phyloP scores from a whole-genome alignment of 495 filamentous ascomycete genomes.

The Symbiotaphrina buchneri region DNA sequence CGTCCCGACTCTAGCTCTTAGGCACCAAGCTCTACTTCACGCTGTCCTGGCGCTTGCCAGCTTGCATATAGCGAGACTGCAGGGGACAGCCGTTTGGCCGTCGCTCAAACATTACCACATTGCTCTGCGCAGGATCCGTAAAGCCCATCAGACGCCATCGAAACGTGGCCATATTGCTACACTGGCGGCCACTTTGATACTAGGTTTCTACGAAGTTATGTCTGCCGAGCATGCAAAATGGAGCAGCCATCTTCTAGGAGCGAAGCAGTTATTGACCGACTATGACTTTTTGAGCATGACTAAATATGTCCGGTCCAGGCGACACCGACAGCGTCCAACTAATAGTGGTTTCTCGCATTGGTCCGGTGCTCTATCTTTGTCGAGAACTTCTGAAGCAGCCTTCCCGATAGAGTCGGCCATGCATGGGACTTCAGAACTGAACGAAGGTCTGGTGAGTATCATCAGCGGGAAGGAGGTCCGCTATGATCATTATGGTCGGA shows the following conservation, averaged over 20 bases:
- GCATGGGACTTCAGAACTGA: neutral
- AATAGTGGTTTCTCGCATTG: too few species aligned
- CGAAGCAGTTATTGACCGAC: conserved; percentile 62
- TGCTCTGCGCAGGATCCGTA: conserved; percentile 52
- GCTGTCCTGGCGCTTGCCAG: conserved; percentile 77
- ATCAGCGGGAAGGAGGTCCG: conserved; percentile 21
- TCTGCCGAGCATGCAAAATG: conserved; percentile 88
- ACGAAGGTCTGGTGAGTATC: conserved; percentile 17
- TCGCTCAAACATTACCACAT: conserved; percentile 86
- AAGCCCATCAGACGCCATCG: conserved; percentile 42
- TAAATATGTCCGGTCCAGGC: conserved; percentile 42
- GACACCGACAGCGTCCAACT: too few species aligned
- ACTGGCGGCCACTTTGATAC: conserved; percentile 65
- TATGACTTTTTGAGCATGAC: conserved; percentile 56
- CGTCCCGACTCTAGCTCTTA: conserved; percentile 64
- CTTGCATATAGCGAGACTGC: conserved; percentile 71
- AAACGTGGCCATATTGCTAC: conserved; percentile 63
- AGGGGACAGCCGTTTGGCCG: conserved; percentile 44
- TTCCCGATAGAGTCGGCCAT: too few species aligned
- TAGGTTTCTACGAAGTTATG: conserved; percentile 89
- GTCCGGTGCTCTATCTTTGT: too few species aligned
- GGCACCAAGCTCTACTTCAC: conserved; percentile 68
- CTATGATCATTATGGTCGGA: conserved; percentile 21
- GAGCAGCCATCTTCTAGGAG: conserved; percentile 76
- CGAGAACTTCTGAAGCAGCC: too few species aligned